Evolutionary conservation across 2,329 filamentous ascomycete genomes (phyloP).

Genomic region (Neofusicoccum kwambonambiense): DNA sequence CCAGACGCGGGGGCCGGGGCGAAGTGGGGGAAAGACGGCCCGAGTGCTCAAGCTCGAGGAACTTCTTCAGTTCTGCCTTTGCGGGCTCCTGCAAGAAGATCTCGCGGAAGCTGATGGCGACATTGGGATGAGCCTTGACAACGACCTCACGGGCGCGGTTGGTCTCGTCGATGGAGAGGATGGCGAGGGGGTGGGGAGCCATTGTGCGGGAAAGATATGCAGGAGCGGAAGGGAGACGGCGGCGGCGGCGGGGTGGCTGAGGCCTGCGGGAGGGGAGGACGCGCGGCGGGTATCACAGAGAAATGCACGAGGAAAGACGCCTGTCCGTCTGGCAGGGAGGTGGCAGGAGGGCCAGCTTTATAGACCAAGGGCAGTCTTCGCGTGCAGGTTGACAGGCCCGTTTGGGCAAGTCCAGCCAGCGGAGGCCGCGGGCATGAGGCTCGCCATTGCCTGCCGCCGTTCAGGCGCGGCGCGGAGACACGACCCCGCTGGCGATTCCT

Average conservation of each 20-base stretch:
- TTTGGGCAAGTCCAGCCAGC: constrained; percentile 9
- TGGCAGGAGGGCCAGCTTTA: background rate
- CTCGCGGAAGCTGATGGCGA: constrained; percentile 47
- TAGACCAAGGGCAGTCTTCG: background rate
- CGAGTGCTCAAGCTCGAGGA: constrained; percentile 49
- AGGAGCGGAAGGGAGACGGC: background rate
- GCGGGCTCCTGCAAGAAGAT: constrained; percentile 53
- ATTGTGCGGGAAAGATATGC: constrained; percentile 21
- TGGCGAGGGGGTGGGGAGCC: constrained; percentile 55
- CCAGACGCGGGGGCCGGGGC: constrained; percentile 49
- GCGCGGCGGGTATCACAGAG: constrained; percentile 1
- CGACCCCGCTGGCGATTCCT: background rate
- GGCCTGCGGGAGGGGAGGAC: background rate
- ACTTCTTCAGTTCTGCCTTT: constrained; percentile 49
- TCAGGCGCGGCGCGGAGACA: background rate
- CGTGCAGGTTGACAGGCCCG: background rate
- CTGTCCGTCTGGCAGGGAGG: background rate
- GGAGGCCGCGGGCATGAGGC: background rate
- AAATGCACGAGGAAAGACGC: background rate
- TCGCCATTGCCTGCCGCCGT: background rate
- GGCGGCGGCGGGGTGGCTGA: background rate
- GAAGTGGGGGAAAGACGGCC: constrained; percentile 39
- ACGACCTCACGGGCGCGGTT: constrained; percentile 51
- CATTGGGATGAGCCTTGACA: constrained; percentile 38
- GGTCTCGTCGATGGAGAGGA: constrained; percentile 57